These are phyloP conservation scores for Nakazawaea populi DNA, from an alignment of 805 yeast genomes.

Conservation along the genomic window DNA sequence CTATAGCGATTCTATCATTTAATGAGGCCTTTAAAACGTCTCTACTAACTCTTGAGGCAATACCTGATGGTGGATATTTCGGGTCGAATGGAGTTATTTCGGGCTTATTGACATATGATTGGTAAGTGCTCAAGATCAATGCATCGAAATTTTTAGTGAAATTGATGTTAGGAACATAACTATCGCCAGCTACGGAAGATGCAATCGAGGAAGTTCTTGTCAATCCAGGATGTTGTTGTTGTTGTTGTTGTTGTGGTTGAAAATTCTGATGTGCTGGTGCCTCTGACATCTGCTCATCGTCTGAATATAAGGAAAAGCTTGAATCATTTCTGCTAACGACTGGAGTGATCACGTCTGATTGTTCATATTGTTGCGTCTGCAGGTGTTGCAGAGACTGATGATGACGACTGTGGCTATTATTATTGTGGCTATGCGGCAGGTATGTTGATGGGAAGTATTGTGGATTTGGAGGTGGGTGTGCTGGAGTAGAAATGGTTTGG, in stretches of 20 bases:
- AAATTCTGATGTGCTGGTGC: not conserved
- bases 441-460: not conserved
- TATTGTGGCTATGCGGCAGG: not conserved
- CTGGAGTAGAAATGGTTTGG: conserved; percentile 11
- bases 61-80: conserved; percentile 61
- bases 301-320: conserved; percentile 12
- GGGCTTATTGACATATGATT: conserved; percentile 46
- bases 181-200: conserved; percentile 9
- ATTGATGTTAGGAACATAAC: conserved; percentile 18
- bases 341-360: conserved; percentile 5
- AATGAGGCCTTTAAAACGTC: conserved; percentile 33
- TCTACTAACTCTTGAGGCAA: conserved; percentile 54
- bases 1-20: conserved; percentile 18
- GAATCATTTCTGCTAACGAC: conserved; percentile 10
- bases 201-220: conserved; percentile 11
- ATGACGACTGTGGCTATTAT: not conserved
- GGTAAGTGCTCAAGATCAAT: conserved; percentile 40
- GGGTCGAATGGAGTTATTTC: conserved; percentile 64
- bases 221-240: conserved; percentile 2
- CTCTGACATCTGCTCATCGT: conserved; percentile 12
- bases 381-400: conserved; percentile 2
- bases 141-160: conserved; percentile 36
- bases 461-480: conserved; percentile 10
- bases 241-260: conserved; percentile 1
- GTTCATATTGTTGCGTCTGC: not conserved